Base-by-base conservation (phyloP, 768 basidiomycete species). In the Trichaptum fuscoviolaceum region DNA sequence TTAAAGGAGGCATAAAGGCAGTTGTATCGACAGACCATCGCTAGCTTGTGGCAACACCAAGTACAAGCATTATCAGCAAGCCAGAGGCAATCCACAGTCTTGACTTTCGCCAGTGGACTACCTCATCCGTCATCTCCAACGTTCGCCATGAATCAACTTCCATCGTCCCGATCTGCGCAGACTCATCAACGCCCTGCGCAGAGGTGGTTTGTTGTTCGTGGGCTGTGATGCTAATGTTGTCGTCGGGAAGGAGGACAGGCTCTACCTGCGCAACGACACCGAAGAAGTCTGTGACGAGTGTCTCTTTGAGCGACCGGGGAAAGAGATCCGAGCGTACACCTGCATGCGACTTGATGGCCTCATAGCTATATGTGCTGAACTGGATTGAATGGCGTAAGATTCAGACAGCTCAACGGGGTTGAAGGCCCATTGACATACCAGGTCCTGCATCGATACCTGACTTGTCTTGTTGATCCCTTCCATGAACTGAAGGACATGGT, bases 381-480 rank as follows among this genome's bases (percentile, higher is more conserved):
- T 97, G n/a, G n/a, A n/a, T n/a, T n/a, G n/a, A 69, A n/a, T 18
- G 24, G 26, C 12, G 27, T 23, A n/a, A 2, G 7, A 34, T 64
- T 25, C 65, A 58, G 12, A 17, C 27, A 63, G 10, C 3, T n/a
- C 57, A 58, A 5, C 26, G 35, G 61, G n/a, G 42, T 30, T 24
- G 24, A 23, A 59, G 34, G 57, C 35, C 61, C 30, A 36, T 27
- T 5, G n/a, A 80, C 90, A 58, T 67, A 95, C 95, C 63, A 97
- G 82, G 71, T 96, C 92, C 65, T 88, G 82, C 83, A 96, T 84
- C 17, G 91, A 90, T 20, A 83, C 82, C 58, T 87, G 85, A 62
- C 89, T 91, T 0, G 96, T 96, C 77, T 97, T 97, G 78, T 95
- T 93, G 71, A 96, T 89, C 20, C 86, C 84, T 75, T 99, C 97